Base-by-base conservation (phyloP, 148 eudicot genomes). In the Beta vulgaris region DNA sequence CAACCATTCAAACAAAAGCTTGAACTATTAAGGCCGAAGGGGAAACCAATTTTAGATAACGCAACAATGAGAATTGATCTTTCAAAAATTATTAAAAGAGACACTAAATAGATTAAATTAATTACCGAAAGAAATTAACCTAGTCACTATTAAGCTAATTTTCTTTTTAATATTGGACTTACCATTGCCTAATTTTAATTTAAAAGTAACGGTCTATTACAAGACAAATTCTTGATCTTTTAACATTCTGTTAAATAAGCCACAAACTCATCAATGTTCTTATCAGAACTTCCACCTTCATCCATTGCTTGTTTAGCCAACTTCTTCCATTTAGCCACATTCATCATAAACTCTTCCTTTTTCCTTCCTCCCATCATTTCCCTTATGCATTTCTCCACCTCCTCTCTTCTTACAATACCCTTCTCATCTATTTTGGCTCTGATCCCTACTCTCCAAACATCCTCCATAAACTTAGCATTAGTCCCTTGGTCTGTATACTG, bases 241-340 rank as follows among this genome's bases (percentile, higher is more conserved):
- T 61, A 40, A 6, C 1, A 53, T 13, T 39, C 19, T 4, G 21
- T 34, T 1, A 80, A 7, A 55, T 67, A 62, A 36, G 72, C 58
- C 8, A 86, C 82, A 76, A 90, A 85, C 36, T 80, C 88, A 54
- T 85, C 81, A 80, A 90, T 85, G 59, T 82, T 80, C 14, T 29
- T 77, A 72, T 86, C 86, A 6, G 91, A 90, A 68, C 79, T 85
- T 25, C 91, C 94, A 69, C 94, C 87, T 78, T 86, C 85, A 77
- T 77, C 71, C 7, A 85, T 69, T 7, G 94, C 89, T 46, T 88
- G 87, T 51, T 61, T 85, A 64, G 94, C 91, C 84, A 88, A 82
- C 23, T 77, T 74, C 76, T 80, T 83, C 91, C 88, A 90, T 44
- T 75, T 85, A 4, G 28, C 25, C 19, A 79, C 86, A 71, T 82